These are phyloP conservation scores for Xylaria telfairii DNA, from an alignment of 495 filamentous ascomycete species.

Conservation along the genomic window DNA sequence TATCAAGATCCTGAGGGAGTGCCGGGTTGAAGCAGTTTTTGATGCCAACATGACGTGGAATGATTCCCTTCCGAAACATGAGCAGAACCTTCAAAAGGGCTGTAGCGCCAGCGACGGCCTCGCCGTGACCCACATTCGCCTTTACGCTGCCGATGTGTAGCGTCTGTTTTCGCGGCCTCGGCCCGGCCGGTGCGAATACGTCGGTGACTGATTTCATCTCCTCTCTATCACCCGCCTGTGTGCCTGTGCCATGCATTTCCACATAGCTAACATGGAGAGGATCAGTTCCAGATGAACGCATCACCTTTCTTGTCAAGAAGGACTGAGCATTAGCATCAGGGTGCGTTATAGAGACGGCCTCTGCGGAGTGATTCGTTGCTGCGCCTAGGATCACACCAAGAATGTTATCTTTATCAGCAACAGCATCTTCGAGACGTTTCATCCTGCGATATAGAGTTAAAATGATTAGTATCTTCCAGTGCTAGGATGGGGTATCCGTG, in stretches of 20 bases:
- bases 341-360: constrained; percentile 48
- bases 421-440: constrained; percentile 57
- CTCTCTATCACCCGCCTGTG: constrained; percentile 46
- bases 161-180: constrained; percentile 32
- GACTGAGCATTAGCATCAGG: constrained; percentile 41
- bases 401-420: constrained; percentile 55
- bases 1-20: not conserved
- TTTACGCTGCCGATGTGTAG: constrained; percentile 50
- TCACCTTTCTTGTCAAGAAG: constrained; percentile 32
- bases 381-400: constrained; percentile 60
- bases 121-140: constrained; percentile 55
- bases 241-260: constrained; percentile 52
- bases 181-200: constrained; percentile 28
- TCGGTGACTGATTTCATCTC: constrained; percentile 35
- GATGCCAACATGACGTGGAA: constrained; percentile 55
- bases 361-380: no score
- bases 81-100: constrained; percentile 51
- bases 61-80: constrained; percentile 51
- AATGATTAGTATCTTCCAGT: no score
- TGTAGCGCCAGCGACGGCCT: constrained; percentile 50
- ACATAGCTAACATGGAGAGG: constrained; percentile 33
- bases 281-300: constrained; percentile 22
- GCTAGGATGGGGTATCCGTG: no score
- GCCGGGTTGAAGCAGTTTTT: constrained; percentile 22
- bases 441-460: no score